Evolutionary conservation across 192 early-diverging fungal genomes (phyloP).

Genomic region (Pilobolus umbonatus): DNA sequence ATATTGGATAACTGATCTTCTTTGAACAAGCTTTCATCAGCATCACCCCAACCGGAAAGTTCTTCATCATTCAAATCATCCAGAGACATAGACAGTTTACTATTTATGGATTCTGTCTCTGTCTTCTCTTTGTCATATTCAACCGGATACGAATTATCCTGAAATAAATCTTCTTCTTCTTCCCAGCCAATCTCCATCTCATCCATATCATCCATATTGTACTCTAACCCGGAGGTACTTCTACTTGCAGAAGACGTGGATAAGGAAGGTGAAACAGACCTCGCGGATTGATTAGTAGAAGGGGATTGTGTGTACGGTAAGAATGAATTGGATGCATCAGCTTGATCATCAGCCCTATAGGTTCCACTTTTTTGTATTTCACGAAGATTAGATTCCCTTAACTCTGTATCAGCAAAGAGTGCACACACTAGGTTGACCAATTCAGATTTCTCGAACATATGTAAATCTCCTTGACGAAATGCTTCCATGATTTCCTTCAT

Average conservation of each 20-base stretch:
- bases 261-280: background rate
- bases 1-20: too few species aligned
- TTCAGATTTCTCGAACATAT: slow-evolving; percentile 43
- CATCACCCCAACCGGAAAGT: slow-evolving; percentile 14
- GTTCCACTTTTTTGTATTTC: slow-evolving; percentile 36
- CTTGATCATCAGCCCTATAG: background rate
- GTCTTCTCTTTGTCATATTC: background rate
- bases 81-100: background rate
- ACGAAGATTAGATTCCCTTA: slow-evolving; percentile 41
- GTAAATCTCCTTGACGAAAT: slow-evolving; percentile 39
- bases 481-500: slow-evolving; percentile 52
- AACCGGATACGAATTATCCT: background rate
- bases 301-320: background rate
- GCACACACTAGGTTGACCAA: slow-evolving; percentile 47
- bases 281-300: background rate
- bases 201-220: background rate
- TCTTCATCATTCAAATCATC: background rate
- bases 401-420: slow-evolving; percentile 51
- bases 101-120: background rate
- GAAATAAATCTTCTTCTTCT: slow-evolving; percentile 21
- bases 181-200: slow-evolving; percentile 15
- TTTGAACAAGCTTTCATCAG: slow-evolving; percentile 10
- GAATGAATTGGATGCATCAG: background rate
- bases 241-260: background rate
- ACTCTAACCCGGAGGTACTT: background rate